phyloP scores from a whole-genome alignment of 108 stramenopile genomes.

The Skeletonema tropicum region DNA sequence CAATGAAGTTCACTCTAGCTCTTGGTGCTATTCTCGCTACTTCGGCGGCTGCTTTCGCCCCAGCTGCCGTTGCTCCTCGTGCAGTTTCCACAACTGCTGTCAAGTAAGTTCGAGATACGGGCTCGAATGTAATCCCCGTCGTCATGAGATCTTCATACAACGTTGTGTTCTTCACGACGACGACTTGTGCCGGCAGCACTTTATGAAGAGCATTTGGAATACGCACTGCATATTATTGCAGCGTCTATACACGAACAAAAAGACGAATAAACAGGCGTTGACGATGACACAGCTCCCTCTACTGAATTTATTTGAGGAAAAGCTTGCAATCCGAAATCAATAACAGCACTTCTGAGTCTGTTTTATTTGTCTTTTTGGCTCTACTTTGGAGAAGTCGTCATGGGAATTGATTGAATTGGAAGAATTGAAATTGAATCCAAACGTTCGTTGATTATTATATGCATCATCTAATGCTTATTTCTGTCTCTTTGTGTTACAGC shows the following conservation, averaged over 20 bases:
- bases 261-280: conserved; percentile 23
- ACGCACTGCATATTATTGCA: neutral
- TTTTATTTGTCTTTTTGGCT: neutral
- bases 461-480: conserved; percentile 3
- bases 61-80: conserved; percentile 53
- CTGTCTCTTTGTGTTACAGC: conserved; percentile 2
- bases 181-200: neutral
- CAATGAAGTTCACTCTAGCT: conserved; percentile 83
- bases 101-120: conserved; percentile 29
- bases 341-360: conserved; percentile 51
- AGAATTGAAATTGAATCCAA: neutral
- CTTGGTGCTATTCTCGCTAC: conserved; percentile 69
- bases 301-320: conserved; percentile 48
- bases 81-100: conserved; percentile 32
- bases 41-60: conserved; percentile 77
- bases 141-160: neutral
- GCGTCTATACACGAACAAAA: conserved; percentile 7
- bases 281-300: conserved; percentile 53
- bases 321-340: conserved; percentile 55
- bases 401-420: neutral
- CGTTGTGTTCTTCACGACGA: neutral
- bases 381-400: neutral
- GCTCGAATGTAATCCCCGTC: neutral
- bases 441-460: neutral
- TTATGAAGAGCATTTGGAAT: neutral